Evolutionary conservation across 495 filamentous ascomycete species (phyloP).

Genomic region (Xylaria acuta): DNA sequence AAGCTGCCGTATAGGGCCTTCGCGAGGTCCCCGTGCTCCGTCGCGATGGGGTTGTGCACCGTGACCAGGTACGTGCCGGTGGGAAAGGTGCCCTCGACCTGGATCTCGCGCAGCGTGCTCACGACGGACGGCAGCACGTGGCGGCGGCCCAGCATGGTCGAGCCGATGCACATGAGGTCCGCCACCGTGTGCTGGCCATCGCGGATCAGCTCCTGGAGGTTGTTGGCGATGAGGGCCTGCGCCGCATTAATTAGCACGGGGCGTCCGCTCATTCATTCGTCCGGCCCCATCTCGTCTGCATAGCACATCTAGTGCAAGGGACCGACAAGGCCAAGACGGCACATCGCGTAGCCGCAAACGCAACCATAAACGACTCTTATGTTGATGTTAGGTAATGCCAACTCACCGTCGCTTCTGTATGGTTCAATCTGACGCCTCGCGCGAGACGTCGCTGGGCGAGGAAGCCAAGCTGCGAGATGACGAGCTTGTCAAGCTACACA

Average conservation of each 20-base stretch:
- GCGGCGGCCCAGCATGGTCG: slow-evolving; percentile 90
- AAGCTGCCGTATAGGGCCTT: slow-evolving; percentile 92
- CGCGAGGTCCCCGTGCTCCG: slow-evolving; percentile 85
- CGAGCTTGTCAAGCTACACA: slow-evolving; percentile 90
- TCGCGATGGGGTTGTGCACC: slow-evolving; percentile 86
- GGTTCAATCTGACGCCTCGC: slow-evolving; percentile 86
- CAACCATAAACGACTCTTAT: background rate
- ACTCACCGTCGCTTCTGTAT: slow-evolving; percentile 85
- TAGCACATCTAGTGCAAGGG: background rate
- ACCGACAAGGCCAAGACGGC: background rate
- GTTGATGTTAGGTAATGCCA: slow-evolving; percentile 13
- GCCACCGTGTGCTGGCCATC: slow-evolving; percentile 94
- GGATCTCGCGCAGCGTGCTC: slow-evolving; percentile 77
- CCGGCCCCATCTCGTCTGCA: no score
- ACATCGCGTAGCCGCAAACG: background rate
- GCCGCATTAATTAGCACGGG: slow-evolving; percentile 26
- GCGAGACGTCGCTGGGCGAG: slow-evolving; percentile 90
- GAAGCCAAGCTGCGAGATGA: slow-evolving; percentile 86
- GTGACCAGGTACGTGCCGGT: slow-evolving; percentile 94
- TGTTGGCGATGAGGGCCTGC: slow-evolving; percentile 87
- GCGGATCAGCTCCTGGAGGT: slow-evolving; percentile 95
- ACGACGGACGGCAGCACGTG: slow-evolving; percentile 88
- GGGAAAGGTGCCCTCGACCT: slow-evolving; percentile 93
- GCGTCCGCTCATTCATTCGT: background rate
- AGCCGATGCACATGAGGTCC: slow-evolving; percentile 90